Conservation (phyloP, 2,329 filamentous ascomycete genomes). For the Alternaria burnsii region DNA sequence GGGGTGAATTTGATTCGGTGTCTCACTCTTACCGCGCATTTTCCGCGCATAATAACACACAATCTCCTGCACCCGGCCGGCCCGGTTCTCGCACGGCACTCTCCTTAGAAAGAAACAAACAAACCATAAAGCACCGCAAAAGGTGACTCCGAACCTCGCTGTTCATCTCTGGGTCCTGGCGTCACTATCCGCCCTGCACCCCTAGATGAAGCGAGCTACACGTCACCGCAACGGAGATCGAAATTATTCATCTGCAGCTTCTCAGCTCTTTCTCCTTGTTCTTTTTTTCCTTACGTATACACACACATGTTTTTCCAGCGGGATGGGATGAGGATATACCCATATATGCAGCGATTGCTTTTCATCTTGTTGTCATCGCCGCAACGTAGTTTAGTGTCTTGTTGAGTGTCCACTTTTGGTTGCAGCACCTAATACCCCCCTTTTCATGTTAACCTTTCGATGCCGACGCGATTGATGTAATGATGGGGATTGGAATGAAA, state of each 20-base stretch:
- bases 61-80: constrained; percentile 33
- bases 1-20: constrained; percentile 33
- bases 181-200: constrained; percentile 6
- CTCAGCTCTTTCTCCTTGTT: background rate
- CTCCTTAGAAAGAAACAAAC: constrained; percentile 31
- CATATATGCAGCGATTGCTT: constrained; percentile 23
- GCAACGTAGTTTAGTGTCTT: constrained; percentile 9
- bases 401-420: constrained; percentile 5
- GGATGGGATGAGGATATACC: constrained; percentile 34
- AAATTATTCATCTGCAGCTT: background rate
- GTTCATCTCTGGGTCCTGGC: constrained; percentile 4
- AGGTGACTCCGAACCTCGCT: constrained; percentile 52
- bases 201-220: constrained; percentile 42
- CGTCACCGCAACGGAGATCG: constrained; percentile 46
- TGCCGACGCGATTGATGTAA: constrained; percentile 17
- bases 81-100: constrained; percentile 33
- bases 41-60: constrained; percentile 1
- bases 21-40: background rate
- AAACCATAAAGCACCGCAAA: constrained; percentile 43
- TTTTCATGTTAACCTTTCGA: constrained; percentile 6
- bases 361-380: background rate
- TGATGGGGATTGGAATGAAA: constrained; percentile 7
- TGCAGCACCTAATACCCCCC: constrained; percentile 16
- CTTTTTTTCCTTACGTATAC: constrained; percentile 30
- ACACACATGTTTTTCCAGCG: constrained; percentile 18